These are phyloP conservation scores for Penicillium concentricum DNA, from an alignment of 2,329 filamentous ascomycete species.

Conservation along the genomic window DNA sequence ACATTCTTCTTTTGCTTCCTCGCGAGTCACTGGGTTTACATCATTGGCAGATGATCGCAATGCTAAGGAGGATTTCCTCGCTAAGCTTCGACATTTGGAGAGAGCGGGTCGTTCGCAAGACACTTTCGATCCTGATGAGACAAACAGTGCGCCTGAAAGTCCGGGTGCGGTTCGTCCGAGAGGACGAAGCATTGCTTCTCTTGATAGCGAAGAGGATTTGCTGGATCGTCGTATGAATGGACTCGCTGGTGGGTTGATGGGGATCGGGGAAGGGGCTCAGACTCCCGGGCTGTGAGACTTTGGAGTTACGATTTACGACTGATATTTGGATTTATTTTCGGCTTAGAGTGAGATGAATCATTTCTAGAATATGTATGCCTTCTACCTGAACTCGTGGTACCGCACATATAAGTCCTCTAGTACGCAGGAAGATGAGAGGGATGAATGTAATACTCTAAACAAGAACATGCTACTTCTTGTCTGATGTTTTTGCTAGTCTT, in stretches of 20 bases:
- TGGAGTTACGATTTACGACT: constrained; percentile 9
- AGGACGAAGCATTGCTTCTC: constrained; percentile 50
- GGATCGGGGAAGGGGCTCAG: constrained; percentile 38
- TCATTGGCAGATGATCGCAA: constrained; percentile 9
- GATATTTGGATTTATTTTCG: too few relatives aligned
- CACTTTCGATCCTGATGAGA: constrained; percentile 14
- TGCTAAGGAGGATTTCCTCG: constrained; percentile 16
- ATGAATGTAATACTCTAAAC: background rate
- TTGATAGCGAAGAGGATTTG: constrained; percentile 58
- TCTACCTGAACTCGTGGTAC: background rate
- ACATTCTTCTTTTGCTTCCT: constrained; percentile 20
- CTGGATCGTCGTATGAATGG: constrained; percentile 57
- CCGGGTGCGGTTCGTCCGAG: constrained; percentile 21
- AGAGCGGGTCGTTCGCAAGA: constrained; percentile 12
- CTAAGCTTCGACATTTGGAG: constrained; percentile 21
- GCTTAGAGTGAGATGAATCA: background rate
- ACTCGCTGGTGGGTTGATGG: constrained; percentile 53
- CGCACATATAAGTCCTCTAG: too few relatives aligned
- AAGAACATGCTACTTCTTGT: too few relatives aligned
- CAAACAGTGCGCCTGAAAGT: constrained; percentile 22
- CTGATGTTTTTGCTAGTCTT: too few relatives aligned
- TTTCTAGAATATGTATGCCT: background rate
- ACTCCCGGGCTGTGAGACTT: constrained; percentile 30
- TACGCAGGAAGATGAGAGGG: background rate
- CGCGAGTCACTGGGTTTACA: constrained; percentile 13